Base-by-base conservation (phyloP, 2,329 filamentous ascomycete genomes). In the Aureobasidium lini region DNA sequence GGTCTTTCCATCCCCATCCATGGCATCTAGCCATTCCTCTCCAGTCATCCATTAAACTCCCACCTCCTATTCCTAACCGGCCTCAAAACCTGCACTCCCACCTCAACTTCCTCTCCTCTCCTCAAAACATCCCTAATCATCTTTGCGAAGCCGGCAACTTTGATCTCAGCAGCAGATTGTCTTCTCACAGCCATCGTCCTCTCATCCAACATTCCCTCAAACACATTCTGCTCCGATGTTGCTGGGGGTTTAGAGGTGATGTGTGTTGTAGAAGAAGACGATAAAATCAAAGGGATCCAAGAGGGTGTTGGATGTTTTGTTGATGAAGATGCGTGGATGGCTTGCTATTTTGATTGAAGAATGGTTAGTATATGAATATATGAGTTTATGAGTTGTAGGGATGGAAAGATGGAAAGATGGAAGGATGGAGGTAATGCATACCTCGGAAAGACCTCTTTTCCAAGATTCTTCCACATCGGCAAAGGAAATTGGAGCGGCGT, bases 371-470 rank as follows among this genome's bases (percentile, higher is more conserved):
- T 23, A 3, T 23, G 23, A 3, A 23, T 23, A 3, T 23, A 3
- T 23, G n/a, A 23, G 23, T 23, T 23, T 2, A 23, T 23, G 23
- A 23, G 18, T 32, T 32, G 31, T 16, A 29, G n/a, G n/a, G n/a
- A n/a, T n/a, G n/a, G n/a, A n/a, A n/a, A n/a, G n/a, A n/a, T n/a
- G n/a, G n/a, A n/a, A n/a, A n/a, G n/a, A n/a, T n/a, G n/a, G n/a
- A n/a, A n/a, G n/a, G n/a, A n/a, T n/a, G n/a, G n/a, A n/a, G n/a
- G n/a, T n/a, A n/a, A n/a, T n/a, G n/a, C n/a, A n/a, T 54, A 60
- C 61, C 58, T 62, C 50, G 2, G 50, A 57, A 16, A 57, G 39
- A 28, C 61, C 59, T 52, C 48, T 39, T 34, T 31, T 42, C 56
- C 48, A 59, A 11, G 42, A 46, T 44, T 59, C 10, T n/a, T 59